A percentile compares a stretch with the other conserved stretches of the same genome.
These are phyloP conservation scores for Medicago ruthenica DNA, from an alignment of 306 rosid genomes.

Conservation along the genomic window DNA sequence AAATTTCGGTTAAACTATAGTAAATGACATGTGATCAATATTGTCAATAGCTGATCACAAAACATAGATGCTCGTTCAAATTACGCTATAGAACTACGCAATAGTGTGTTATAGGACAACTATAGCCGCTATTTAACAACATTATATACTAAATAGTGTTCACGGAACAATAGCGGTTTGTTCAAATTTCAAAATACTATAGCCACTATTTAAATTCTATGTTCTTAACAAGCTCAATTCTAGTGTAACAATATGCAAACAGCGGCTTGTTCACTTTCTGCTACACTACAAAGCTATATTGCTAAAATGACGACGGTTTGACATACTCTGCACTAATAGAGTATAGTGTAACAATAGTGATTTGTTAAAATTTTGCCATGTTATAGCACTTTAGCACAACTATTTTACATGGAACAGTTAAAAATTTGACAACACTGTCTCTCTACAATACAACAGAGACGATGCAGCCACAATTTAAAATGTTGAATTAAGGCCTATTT, in stretches of 20 bases:
- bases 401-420: neutral
- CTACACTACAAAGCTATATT: neutral
- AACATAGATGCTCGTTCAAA: too few relatives aligned
- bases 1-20: neutral
- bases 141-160: too few relatives aligned
- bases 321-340: neutral
- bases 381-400: neutral
- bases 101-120: too few relatives aligned
- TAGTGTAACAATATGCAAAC: slow-evolving; percentile 6
- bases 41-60: too few relatives aligned
- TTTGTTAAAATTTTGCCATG: neutral
- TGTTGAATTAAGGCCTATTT: too few relatives aligned
- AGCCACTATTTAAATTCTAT: neutral
- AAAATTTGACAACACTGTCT: neutral
- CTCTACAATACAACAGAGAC: neutral
- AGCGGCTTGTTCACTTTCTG: neutral
- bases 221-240: slow-evolving; percentile 1
- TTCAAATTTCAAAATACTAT: too few relatives aligned
- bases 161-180: too few relatives aligned
- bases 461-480: neutral
- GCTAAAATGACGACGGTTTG: neutral
- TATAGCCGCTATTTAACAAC: too few relatives aligned
- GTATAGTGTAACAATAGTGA: neutral
- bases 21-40: neutral
- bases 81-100: too few relatives aligned